phyloP scores from a whole-genome alignment of 495 filamentous ascomycete genomes.

The Jackrogersella multiformis region DNA sequence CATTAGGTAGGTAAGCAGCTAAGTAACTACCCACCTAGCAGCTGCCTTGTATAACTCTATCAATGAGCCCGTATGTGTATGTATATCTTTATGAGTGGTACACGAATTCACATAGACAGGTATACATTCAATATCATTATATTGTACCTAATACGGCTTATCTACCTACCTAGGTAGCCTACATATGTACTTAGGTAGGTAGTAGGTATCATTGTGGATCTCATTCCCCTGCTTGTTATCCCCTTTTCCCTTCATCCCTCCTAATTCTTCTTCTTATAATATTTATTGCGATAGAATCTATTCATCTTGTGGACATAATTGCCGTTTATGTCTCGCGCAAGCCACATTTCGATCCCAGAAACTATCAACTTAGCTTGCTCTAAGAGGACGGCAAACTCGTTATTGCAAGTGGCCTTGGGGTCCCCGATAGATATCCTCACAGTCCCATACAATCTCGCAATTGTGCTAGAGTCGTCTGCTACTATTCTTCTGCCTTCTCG shows the following conservation, averaged over 20 bases:
- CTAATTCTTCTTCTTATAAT: too few relatives aligned
- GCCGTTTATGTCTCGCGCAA: constrained; percentile 19
- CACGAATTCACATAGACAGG: background rate
- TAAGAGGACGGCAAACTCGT: constrained; percentile 34
- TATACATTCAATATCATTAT: background rate
- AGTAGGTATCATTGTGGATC: too few relatives aligned
- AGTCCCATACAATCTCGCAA: constrained; percentile 44
- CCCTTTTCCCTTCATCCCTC: too few relatives aligned
- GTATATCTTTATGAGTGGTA: background rate
- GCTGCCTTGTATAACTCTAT: too few relatives aligned
- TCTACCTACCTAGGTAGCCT: too few relatives aligned
- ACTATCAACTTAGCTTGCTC: constrained; percentile 31
- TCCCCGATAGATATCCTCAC: constrained; percentile 27
- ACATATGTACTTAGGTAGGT: too few relatives aligned
- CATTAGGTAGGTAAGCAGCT: background rate
- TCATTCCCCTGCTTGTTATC: too few relatives aligned
- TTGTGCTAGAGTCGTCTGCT: constrained; percentile 12
- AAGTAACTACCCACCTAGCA: too few relatives aligned
- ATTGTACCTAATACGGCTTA: too few relatives aligned
- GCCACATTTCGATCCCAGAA: constrained; percentile 1
- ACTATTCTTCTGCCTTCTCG: constrained; percentile 54
- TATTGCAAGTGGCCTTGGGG: constrained; percentile 36
- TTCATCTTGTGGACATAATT: background rate
- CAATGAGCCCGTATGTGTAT: background rate
- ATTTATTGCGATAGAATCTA: too few relatives aligned